A percentile compares a stretch with the other conserved stretches of the same genome.
Evolutionary conservation across 768 basidiomycete species (phyloP).

Genomic region (Coprinopsis marcescibilis): DNA sequence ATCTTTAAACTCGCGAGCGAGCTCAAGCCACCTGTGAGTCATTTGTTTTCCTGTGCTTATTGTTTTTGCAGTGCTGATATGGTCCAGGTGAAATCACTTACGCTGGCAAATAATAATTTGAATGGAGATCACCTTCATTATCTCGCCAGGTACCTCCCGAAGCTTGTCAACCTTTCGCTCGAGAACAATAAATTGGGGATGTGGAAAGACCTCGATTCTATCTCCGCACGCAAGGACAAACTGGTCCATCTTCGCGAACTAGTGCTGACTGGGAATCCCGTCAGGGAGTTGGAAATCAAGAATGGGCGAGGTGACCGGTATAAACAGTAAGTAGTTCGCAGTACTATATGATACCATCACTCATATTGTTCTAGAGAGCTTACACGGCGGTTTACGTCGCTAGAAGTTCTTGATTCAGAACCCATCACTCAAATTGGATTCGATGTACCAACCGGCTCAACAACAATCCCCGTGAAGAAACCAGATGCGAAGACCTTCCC

Average conservation of each 20-base stretch:
- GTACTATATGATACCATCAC: background rate
- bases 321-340: conserved; percentile 45
- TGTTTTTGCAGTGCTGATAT: conserved; percentile 10
- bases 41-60: conserved; percentile 1
- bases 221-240: conserved; percentile 55
- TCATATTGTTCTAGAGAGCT: conserved; percentile 55
- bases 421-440: conserved; percentile 77
- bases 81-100: conserved; percentile 70
- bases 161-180: conserved; percentile 72
- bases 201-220: conserved; percentile 65
- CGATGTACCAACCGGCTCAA: conserved; percentile 56
- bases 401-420: conserved; percentile 81
- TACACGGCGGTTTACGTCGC: conserved; percentile 69
- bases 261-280: conserved; percentile 69
- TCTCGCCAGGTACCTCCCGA: conserved; percentile 71
- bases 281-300: conserved; percentile 56
- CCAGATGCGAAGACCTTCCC: conserved; percentile 74
- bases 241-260: conserved; percentile 64
- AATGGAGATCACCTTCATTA: conserved; percentile 53
- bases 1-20: conserved; percentile 84
- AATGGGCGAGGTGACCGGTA: conserved; percentile 57
- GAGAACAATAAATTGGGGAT: conserved; percentile 69
- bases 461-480: conserved; percentile 33
- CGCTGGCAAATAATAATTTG: conserved; percentile 71
- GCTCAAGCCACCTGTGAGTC: conserved; percentile 63